These are phyloP conservation scores for Arachnomyces sp. DNA, from an alignment of 2,329 filamentous ascomycete species.

Conservation along the genomic window DNA sequence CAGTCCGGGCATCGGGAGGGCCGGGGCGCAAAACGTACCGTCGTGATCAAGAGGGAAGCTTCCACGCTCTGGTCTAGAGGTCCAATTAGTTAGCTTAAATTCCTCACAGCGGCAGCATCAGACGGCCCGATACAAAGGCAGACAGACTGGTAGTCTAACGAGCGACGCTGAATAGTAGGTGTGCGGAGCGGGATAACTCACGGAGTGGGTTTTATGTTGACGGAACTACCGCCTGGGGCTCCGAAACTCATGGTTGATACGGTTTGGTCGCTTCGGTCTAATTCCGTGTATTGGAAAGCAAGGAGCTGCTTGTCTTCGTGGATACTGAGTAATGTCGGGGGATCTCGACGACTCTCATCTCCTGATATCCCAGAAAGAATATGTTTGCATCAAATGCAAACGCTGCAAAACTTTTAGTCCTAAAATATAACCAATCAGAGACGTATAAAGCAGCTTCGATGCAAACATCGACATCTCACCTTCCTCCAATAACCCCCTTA, in stretches of 20 bases:
- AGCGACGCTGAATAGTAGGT: neutral
- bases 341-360: no score
- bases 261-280: neutral
- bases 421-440: neutral
- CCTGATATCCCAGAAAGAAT: neutral
- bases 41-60: constrained; percentile 97
- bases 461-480: constrained; percentile 10
- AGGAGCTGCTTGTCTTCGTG: no score
- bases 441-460: no score
- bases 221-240: constrained; percentile 57
- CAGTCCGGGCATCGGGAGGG: neutral
- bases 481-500: neutral
- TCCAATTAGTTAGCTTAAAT: constrained; percentile 1
- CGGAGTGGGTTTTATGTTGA: constrained; percentile 61
- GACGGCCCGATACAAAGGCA: no score
- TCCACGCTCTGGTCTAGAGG: constrained; percentile 69
- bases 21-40: constrained; percentile 38
- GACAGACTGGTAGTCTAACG: neutral
- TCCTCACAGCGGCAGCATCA: no score
- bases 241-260: constrained; percentile 51
- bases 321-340: neutral
- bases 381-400: neutral
- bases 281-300: no score
- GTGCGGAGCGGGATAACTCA: constrained; percentile 35
- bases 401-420: neutral